Evolutionary conservation across 1,284 basidiomycete genomes (phyloP).

Genomic region (Termitomyces sp.): DNA sequence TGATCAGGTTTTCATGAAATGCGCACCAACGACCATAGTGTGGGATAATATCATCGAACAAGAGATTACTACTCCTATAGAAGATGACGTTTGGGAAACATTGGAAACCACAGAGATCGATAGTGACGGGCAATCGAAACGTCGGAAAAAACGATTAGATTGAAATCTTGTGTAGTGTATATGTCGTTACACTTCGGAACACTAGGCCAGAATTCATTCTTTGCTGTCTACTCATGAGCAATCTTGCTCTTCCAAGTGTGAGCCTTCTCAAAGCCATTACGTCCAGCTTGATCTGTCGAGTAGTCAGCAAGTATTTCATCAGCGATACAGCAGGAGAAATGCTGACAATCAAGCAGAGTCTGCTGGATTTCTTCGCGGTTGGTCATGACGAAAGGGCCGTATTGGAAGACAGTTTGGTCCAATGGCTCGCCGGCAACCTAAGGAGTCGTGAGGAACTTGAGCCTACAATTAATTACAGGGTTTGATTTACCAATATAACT

Average conservation of each 20-base stretch:
- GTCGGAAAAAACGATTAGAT: conserved; percentile 14
- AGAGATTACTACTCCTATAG: conserved; percentile 18
- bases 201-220: not conserved
- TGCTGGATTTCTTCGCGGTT: conserved; percentile 75
- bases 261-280: conserved; percentile 90
- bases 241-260: conserved; percentile 86
- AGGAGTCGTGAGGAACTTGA: not conserved
- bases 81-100: conserved; percentile 45
- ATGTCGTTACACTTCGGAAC: not conserved
- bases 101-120: conserved; percentile 47
- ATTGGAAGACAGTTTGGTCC: conserved; percentile 83
- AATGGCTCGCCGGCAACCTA: conserved; percentile 85
- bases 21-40: conserved; percentile 55
- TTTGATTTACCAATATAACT: conserved; percentile 55
- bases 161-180: not conserved
- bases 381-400: conserved; percentile 88
- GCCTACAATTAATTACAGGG: conserved; percentile 9
- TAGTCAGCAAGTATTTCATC: not conserved
- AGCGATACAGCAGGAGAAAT: not conserved
- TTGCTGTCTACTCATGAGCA: conserved; percentile 30
- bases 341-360: conserved; percentile 78
- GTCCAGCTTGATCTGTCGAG: conserved; percentile 57
- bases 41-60: conserved; percentile 40
- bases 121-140: conserved; percentile 19
- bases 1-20: conserved; percentile 66